Conservation (phyloP, 441 rosid genomes). For the Lepidium campestre region DNA sequence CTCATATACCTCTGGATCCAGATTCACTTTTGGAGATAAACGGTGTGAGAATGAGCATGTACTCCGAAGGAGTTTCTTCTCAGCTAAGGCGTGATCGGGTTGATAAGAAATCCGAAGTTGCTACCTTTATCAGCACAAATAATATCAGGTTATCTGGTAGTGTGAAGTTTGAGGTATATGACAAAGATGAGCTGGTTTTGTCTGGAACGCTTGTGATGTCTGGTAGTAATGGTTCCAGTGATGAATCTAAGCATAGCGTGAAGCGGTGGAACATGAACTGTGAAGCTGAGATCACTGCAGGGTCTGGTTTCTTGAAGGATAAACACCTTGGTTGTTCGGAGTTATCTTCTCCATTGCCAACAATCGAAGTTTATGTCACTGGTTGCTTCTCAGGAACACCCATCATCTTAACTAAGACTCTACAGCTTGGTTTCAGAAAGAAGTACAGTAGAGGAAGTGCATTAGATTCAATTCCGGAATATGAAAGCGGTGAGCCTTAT, state of each 20-base stretch:
- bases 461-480: slow-evolving; percentile 56
- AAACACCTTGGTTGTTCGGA: slow-evolving; percentile 33
- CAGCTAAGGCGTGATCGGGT: slow-evolving; percentile 53
- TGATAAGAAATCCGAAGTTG: slow-evolving; percentile 57
- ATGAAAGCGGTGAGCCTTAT: slow-evolving; percentile 32
- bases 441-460: slow-evolving; percentile 31
- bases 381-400: slow-evolving; percentile 59
- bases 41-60: slow-evolving; percentile 42
- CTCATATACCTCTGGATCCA: slow-evolving; percentile 48
- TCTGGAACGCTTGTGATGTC: slow-evolving; percentile 49
- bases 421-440: slow-evolving; percentile 45
- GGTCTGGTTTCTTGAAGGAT: slow-evolving; percentile 42
- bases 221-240: slow-evolving; percentile 31
- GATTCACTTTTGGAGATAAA: slow-evolving; percentile 54
- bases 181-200: slow-evolving; percentile 42
- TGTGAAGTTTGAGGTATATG: slow-evolving; percentile 55
- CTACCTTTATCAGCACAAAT: slow-evolving; percentile 60
- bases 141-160: slow-evolving; percentile 47
- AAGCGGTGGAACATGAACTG: slow-evolving; percentile 44
- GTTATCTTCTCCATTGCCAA: slow-evolving; percentile 38
- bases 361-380: slow-evolving; percentile 61
- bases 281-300: slow-evolving; percentile 37
- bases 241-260: slow-evolving; percentile 32
- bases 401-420: slow-evolving; percentile 49
- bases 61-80: slow-evolving; percentile 44